phyloP scores from a whole-genome alignment of 108 stramenopile species.

The Nitzschia palea region DNA sequence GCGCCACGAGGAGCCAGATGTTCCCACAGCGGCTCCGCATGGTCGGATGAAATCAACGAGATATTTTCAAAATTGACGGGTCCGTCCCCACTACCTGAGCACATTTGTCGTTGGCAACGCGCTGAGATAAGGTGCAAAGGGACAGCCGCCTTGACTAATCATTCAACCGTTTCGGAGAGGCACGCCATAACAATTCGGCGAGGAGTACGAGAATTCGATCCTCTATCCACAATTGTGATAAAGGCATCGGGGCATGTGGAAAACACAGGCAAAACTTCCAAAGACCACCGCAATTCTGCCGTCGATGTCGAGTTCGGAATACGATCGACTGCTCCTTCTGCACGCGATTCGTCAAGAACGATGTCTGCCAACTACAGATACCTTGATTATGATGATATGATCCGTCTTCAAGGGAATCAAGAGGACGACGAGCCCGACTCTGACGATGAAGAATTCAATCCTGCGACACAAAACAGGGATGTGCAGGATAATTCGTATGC shows the following conservation, averaged over 20 bases:
- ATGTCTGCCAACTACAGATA: conserved; percentile 64
- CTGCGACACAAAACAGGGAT: conserved; percentile 21
- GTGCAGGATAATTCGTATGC: conserved; percentile 20
- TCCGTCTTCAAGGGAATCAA: conserved; percentile 37
- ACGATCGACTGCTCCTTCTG: neutral
- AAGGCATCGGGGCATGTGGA: conserved; percentile 15
- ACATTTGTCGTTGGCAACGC: conserved; percentile 37
- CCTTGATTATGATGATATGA: conserved; percentile 56
- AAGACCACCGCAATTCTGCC: neutral
- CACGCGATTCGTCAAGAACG: conserved; percentile 6
- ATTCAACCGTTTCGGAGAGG: neutral
- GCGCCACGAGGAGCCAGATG: conserved; percentile 75
- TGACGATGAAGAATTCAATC: conserved; percentile 65
- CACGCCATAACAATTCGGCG: neutral
- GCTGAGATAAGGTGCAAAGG: conserved; percentile 34
- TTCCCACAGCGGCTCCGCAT: conserved; percentile 61
- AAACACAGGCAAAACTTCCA: neutral
- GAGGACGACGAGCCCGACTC: conserved; percentile 53
- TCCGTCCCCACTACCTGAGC: conserved; percentile 51
- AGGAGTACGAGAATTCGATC: conserved; percentile 32
- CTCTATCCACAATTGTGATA: conserved; percentile 26
- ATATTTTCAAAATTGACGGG: conserved; percentile 49
- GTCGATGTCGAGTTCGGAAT: neutral
- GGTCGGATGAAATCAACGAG: conserved; percentile 49
- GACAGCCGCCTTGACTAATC: neutral